A percentile compares a stretch with the other conserved stretches of the same genome.
phyloP scores from a whole-genome alignment of 768 basidiomycete species.

The Dacryopinax primogenitus region DNA sequence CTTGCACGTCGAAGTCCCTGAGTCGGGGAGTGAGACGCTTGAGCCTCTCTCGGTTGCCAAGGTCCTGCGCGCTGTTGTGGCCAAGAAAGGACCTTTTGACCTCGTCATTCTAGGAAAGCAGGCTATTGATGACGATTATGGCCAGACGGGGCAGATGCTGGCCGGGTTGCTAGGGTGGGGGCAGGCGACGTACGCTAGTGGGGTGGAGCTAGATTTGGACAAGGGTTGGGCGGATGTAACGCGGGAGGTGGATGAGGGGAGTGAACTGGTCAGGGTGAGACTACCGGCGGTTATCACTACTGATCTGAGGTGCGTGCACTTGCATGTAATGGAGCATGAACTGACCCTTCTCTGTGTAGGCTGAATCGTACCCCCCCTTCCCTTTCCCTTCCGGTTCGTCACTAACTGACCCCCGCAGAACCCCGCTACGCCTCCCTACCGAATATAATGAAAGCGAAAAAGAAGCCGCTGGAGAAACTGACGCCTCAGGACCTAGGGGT shows the following conservation, averaged over 20 bases:
- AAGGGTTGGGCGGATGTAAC: constrained; percentile 57
- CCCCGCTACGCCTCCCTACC: constrained; percentile 95
- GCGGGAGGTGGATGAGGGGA: constrained; percentile 89
- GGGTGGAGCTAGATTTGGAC: constrained; percentile 54
- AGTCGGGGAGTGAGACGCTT: constrained; percentile 50
- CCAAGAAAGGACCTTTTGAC: constrained; percentile 50
- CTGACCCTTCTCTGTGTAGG: constrained; percentile 28
- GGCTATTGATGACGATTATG: constrained; percentile 92
- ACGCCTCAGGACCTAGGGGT: constrained; percentile 66
- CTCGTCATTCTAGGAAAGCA: constrained; percentile 95
- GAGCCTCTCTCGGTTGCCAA: constrained; percentile 90
- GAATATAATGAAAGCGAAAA: constrained; percentile 99
- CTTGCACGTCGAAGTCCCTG: constrained; percentile 78
- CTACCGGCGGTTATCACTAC: constrained; percentile 84
- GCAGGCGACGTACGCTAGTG: constrained; percentile 91
- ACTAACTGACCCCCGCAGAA: constrained; percentile 36
- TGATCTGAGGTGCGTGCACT: constrained; percentile 62
- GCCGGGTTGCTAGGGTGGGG: constrained; percentile 85
- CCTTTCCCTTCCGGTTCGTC: no score
- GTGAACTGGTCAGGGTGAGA: constrained; percentile 64
- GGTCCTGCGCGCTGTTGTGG: constrained; percentile 63
- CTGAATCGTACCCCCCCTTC: constrained; percentile 54
- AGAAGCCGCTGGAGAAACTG: constrained; percentile 84
- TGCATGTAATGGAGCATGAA: neutral
- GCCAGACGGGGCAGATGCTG: constrained; percentile 94